These are phyloP conservation scores for Dactylella cylindrospora DNA, from an alignment of 2,329 filamentous ascomycete species.

Conservation along the genomic window DNA sequence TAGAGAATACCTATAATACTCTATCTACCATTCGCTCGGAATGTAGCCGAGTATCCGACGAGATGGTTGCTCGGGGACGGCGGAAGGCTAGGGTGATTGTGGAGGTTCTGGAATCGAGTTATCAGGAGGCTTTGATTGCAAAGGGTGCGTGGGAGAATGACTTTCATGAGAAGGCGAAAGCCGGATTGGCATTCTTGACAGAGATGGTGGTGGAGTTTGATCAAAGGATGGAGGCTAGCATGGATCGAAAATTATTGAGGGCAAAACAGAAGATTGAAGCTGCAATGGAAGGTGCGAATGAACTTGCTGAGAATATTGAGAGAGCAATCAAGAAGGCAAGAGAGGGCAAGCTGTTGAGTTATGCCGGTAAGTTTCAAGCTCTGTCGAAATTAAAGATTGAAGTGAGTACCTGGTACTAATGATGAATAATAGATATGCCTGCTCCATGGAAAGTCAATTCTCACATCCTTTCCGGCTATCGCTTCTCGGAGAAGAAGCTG, in stretches of 20 bases:
- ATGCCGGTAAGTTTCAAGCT: slow-evolving; percentile 61
- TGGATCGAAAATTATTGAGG: slow-evolving; percentile 75
- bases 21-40: slow-evolving; percentile 82
- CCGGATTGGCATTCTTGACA: slow-evolving; percentile 84
- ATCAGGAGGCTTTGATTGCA: slow-evolving; percentile 79
- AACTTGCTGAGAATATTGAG: slow-evolving; percentile 80
- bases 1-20: slow-evolving; percentile 81
- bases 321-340: slow-evolving; percentile 72
- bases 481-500: slow-evolving; percentile 86
- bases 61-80: slow-evolving; percentile 82
- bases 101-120: slow-evolving; percentile 83
- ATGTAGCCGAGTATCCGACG: slow-evolving; percentile 86
- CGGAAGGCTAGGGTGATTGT: slow-evolving; percentile 84
- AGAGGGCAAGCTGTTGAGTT: slow-evolving; percentile 79
- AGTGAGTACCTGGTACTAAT: not conserved
- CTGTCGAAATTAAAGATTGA: not conserved
- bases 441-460: slow-evolving; percentile 92
- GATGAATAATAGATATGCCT: slow-evolving; percentile 66
- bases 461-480: slow-evolving; percentile 87
- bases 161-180: slow-evolving; percentile 72
- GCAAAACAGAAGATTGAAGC: slow-evolving; percentile 75
- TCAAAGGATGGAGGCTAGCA: slow-evolving; percentile 73
- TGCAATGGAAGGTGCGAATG: slow-evolving; percentile 77
- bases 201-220: slow-evolving; percentile 84
- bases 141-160: slow-evolving; percentile 54